Evolutionary conservation across 768 basidiomycete species (phyloP), one percentile per base, ranked within the genome.

Genomic region (Termitomyces eurrhizus): DNA sequence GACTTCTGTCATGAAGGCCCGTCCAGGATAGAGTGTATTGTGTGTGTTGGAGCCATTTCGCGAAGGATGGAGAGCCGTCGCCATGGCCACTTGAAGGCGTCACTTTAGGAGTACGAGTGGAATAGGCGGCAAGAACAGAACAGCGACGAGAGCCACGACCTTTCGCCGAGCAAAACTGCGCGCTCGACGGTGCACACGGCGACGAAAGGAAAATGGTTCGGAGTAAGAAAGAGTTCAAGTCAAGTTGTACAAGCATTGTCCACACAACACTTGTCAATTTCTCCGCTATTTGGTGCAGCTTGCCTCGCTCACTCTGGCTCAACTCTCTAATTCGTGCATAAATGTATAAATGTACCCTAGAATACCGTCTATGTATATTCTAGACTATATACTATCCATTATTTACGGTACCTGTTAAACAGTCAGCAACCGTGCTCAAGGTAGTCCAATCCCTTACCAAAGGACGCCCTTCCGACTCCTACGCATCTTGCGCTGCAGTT

Each of bases 401-500:
- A 85, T 73, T 84, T 85, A 65, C 84, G 84, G 73, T 85, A 86
- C 82, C 82, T 84, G 66, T 42, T 44, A 46, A 21, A 51, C 26
- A 56, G 42, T 64, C 24, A 63, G 53, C 49, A 53, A 54, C 35
- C 13, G 44, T 24, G 26, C 39, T 36, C 45, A 49, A 53, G 48
- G 26, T 44, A 18, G 13, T 18, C 21, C 33, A 21, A 46, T 51
- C 21, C 70, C 78, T 70, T 69, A 95, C 95, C 95, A 98, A 54
- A 93, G 77, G 13, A 95, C 89, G 48, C 87, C 85, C 77, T 92
- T 92, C 69, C 95, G 80, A 75, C 84, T 91, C 69, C 87, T 82
- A 68, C 94, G 79, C 92, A 97, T 97, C 81, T 98, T 98, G 59
- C 95, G 87, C 75, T 97, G 95, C 53, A 98, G 83, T 73, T 98